phyloP scores from a whole-genome alignment of 805 yeast species.

The Ogataea allantospora region DNA sequence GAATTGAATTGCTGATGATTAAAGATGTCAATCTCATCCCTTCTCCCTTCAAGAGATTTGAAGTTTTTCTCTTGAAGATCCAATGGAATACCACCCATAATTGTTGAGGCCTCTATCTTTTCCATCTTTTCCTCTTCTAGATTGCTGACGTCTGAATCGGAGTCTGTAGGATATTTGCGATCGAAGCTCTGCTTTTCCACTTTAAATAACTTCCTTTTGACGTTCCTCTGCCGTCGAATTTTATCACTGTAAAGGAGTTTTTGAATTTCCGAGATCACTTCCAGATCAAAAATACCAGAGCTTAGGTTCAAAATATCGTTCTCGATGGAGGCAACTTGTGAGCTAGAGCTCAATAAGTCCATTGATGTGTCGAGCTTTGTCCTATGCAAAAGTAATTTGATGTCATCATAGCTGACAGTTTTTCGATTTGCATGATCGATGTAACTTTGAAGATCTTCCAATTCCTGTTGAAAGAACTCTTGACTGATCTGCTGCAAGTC shows the following conservation, averaged over 20 bases:
- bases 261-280: slow-evolving; percentile 28
- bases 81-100: neutral
- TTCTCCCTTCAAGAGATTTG: neutral
- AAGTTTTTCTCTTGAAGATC: neutral
- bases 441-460: slow-evolving; percentile 35
- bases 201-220: slow-evolving; percentile 8
- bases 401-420: slow-evolving; percentile 34
- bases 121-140: slow-evolving; percentile 12
- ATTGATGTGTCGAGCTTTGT: slow-evolving; percentile 19
- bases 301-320: slow-evolving; percentile 18
- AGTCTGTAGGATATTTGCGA: slow-evolving; percentile 7
- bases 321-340: slow-evolving; percentile 10
- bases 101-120: slow-evolving; percentile 3
- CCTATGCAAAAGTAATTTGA: slow-evolving; percentile 34
- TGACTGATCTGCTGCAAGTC: slow-evolving; percentile 34
- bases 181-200: slow-evolving; percentile 4
- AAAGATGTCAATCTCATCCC: slow-evolving; percentile 13
- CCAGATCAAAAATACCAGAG: slow-evolving; percentile 21
- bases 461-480: slow-evolving; percentile 36
- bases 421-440: slow-evolving; percentile 34
- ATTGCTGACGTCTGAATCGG: neutral
- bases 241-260: slow-evolving; percentile 23
- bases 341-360: slow-evolving; percentile 13
- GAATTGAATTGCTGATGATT: slow-evolving; percentile 18
- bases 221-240: slow-evolving; percentile 14